Evolutionary conservation across 2,329 filamentous ascomycete genomes (phyloP).

Genomic region (Seiridium cupressi): DNA sequence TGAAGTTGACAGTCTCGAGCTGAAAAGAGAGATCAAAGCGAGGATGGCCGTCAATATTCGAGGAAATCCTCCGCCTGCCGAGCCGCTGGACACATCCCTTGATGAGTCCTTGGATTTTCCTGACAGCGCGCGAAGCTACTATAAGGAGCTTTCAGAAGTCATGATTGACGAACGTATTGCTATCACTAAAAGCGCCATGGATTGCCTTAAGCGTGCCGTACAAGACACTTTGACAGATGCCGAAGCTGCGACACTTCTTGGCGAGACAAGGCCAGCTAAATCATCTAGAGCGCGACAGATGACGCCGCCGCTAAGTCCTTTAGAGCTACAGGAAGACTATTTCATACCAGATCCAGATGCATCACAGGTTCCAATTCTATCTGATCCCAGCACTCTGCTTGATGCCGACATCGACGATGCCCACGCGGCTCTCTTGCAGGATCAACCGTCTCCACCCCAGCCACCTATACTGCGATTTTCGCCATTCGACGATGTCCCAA

Average conservation of each 20-base stretch:
- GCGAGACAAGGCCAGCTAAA: constrained; percentile 9
- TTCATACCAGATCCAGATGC: constrained; percentile 21
- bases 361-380: constrained; percentile 22
- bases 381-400: constrained; percentile 23
- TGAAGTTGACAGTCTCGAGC: constrained; percentile 23
- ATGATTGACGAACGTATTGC: constrained; percentile 19
- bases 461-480: constrained; percentile 8
- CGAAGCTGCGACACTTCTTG: constrained; percentile 12
- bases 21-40: constrained; percentile 14
- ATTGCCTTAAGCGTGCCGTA: constrained; percentile 15
- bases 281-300: constrained; percentile 16
- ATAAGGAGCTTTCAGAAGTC: constrained; percentile 7
- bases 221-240: constrained; percentile 14
- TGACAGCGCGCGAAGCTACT: constrained; percentile 11
- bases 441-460: constrained; percentile 5
- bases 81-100: constrained; percentile 17
- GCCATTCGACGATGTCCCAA: constrained; percentile 10
- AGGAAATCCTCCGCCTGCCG: constrained; percentile 13
- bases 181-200: constrained; percentile 17
- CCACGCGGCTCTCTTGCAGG: constrained; percentile 15
- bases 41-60: constrained; percentile 6
- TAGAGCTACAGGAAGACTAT: constrained; percentile 8
- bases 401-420: constrained; percentile 22
- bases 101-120: constrained; percentile 25
- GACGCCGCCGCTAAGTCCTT: constrained; percentile 26